These are phyloP conservation scores for Pichia paraexigua DNA, from an alignment of 805 yeast genomes.

Conservation along the genomic window DNA sequence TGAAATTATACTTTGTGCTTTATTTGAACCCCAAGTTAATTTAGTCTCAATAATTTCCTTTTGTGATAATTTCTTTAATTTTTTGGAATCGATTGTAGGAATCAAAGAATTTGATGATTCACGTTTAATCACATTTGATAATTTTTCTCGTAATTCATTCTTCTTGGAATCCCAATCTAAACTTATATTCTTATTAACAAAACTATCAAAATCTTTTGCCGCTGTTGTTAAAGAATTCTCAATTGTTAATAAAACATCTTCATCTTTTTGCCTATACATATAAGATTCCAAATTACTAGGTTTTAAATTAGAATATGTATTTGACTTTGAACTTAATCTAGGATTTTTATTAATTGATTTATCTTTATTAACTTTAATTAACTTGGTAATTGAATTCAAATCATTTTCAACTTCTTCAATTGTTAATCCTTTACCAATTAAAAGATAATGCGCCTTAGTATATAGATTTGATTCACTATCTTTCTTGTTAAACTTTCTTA, in stretches of 20 bases:
- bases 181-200: slow-evolving; percentile 61
- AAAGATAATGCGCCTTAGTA: slow-evolving; percentile 77
- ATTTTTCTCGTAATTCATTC: slow-evolving; percentile 61
- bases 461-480: slow-evolving; percentile 34
- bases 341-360: not conserved
- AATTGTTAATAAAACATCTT: slow-evolving; percentile 71
- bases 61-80: slow-evolving; percentile 13
- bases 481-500: slow-evolving; percentile 36
- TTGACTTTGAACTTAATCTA: not conserved
- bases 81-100: slow-evolving; percentile 12
- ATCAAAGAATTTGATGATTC: slow-evolving; percentile 11
- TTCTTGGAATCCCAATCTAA: slow-evolving; percentile 82
- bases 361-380: not conserved
- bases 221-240: slow-evolving; percentile 42
- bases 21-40: slow-evolving; percentile 24
- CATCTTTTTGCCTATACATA: slow-evolving; percentile 66
- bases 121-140: slow-evolving; percentile 46
- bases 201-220: slow-evolving; percentile 74
- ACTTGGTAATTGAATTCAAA: slow-evolving; percentile 33
- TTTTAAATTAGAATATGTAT: not conserved
- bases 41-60: slow-evolving; percentile 18
- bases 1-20: slow-evolving; percentile 22
- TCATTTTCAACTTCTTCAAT: slow-evolving; percentile 74
- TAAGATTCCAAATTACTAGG: slow-evolving; percentile 49
- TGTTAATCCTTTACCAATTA: slow-evolving; percentile 83